These are phyloP conservation scores for Calonectria leucothoes DNA, from an alignment of 2,329 filamentous ascomycete genomes.

Conservation along the genomic window DNA sequence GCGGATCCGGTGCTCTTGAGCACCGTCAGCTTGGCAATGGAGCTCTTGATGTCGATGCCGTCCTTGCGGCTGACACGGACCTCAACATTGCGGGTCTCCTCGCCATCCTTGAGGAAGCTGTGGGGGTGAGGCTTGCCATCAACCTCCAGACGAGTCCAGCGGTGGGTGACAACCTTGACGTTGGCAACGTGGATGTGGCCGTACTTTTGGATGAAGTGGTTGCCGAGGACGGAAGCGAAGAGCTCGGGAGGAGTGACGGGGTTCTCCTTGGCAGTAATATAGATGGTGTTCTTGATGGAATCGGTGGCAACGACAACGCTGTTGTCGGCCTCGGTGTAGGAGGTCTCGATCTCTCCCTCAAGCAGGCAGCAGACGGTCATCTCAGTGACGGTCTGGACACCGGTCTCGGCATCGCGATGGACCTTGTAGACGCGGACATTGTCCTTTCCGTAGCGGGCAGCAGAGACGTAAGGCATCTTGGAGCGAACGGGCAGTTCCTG, in stretches of 20 bases:
- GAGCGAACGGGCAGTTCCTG: conserved; percentile 24
- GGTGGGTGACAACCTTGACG: conserved; percentile 84
- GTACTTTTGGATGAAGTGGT: conserved; percentile 91
- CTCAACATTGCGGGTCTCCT: conserved; percentile 87
- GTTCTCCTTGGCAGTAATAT: conserved; percentile 94
- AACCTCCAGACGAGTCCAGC: conserved; percentile 90
- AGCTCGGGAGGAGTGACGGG: conserved; percentile 94
- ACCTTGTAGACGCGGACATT: conserved; percentile 99
- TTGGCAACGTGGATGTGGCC: conserved; percentile 87
- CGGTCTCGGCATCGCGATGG: conserved; percentile 79
- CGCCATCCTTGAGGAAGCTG: conserved; percentile 91
- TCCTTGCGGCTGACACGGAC: conserved; percentile 74
- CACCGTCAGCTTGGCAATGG: conserved; percentile 85
- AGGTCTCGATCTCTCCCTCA: conserved; percentile 90
- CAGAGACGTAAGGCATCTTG: conserved; percentile 64
- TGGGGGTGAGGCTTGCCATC: conserved; percentile 94
- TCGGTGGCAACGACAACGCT: conserved; percentile 95
- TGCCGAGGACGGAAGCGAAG: conserved; percentile 85
- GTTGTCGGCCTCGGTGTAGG: conserved; percentile 95
- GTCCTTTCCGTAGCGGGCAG: conserved; percentile 91
- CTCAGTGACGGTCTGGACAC: conserved; percentile 87
- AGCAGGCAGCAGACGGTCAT: conserved; percentile 95
- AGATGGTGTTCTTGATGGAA: conserved; percentile 97
- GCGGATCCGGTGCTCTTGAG: conserved; percentile 97
- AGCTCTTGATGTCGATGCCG: conserved; percentile 81